Evolutionary conservation across 2,329 filamentous ascomycete genomes (phyloP).

Genomic region (Blastomyces gilchristii): DNA sequence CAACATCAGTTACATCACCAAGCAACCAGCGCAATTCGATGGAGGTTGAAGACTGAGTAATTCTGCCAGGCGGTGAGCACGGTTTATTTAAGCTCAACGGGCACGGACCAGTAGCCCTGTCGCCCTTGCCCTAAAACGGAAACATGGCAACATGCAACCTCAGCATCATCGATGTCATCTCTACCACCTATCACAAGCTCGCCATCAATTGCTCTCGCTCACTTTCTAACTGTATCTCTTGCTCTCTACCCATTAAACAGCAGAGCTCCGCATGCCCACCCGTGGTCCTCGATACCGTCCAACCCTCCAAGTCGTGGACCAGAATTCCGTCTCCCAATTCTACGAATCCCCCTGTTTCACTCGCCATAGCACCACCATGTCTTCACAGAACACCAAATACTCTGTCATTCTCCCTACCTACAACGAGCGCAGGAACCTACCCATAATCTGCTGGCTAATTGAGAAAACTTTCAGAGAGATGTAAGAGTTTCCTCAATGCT

Average conservation of each 20-base stretch:
- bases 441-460: constrained; percentile 89
- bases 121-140: constrained; percentile 1
- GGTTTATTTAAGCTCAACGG: not conserved
- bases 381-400: constrained; percentile 59
- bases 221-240: not conserved
- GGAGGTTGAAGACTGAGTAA: not conserved
- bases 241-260: constrained; percentile 10
- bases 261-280: constrained; percentile 18
- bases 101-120: constrained; percentile 12
- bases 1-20: not conserved
- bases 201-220: not conserved
- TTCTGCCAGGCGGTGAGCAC: constrained; percentile 17
- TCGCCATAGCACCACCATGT: constrained; percentile 10
- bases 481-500: constrained; percentile 43
- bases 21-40: not conserved
- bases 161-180: not conserved
- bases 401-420: constrained; percentile 96
- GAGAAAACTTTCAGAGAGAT: constrained; percentile 83
- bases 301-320: constrained; percentile 16
- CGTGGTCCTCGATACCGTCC: constrained; percentile 17
- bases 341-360: constrained; percentile 7
- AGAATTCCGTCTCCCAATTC: constrained; percentile 15
- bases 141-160: not conserved
- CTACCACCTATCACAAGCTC: not conserved
- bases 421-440: constrained; percentile 95